A percentile compares a stretch with the other conserved stretches of the same genome.
These are phyloP conservation scores for Malania oleifera DNA, from an alignment of 164 flowering plant species.

Conservation along the genomic window DNA sequence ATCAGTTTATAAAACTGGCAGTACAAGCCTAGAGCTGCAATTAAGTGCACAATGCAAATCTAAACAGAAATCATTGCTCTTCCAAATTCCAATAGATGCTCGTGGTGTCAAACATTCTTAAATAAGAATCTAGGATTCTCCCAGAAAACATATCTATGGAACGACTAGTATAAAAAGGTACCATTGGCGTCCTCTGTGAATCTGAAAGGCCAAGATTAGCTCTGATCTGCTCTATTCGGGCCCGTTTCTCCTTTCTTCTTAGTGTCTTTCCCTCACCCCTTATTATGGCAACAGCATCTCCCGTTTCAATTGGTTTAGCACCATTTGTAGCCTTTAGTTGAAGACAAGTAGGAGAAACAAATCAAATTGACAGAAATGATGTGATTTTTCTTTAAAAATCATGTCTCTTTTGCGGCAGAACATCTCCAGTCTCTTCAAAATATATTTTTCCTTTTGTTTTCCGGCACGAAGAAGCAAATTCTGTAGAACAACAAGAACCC, in stretches of 20 bases:
- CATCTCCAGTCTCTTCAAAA: too few relatives aligned
- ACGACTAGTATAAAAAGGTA: constrained; percentile 21
- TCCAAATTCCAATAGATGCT: not conserved
- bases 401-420: too few relatives aligned
- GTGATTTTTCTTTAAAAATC: too few relatives aligned
- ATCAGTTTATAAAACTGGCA: constrained; percentile 10
- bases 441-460: too few relatives aligned
- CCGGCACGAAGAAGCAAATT: too few relatives aligned
- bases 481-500: too few relatives aligned
- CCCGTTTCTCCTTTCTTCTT: constrained; percentile 86
- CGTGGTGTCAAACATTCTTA: not conserved
- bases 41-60: not conserved
- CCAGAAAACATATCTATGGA: not conserved
- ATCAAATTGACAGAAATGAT: not conserved
- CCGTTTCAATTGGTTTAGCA: constrained; percentile 38
- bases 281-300: constrained; percentile 82
- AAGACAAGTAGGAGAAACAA: not conserved
- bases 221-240: constrained; percentile 91
- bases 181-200: constrained; percentile 94
- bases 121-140: not conserved
- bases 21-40: not conserved
- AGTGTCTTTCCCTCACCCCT: constrained; percentile 77
- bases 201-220: constrained; percentile 98
- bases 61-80: not conserved
- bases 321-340: constrained; percentile 36